Evolutionary conservation across 345 rosid species (phyloP).

Genomic region (Aquilaria yunnanensis): DNA sequence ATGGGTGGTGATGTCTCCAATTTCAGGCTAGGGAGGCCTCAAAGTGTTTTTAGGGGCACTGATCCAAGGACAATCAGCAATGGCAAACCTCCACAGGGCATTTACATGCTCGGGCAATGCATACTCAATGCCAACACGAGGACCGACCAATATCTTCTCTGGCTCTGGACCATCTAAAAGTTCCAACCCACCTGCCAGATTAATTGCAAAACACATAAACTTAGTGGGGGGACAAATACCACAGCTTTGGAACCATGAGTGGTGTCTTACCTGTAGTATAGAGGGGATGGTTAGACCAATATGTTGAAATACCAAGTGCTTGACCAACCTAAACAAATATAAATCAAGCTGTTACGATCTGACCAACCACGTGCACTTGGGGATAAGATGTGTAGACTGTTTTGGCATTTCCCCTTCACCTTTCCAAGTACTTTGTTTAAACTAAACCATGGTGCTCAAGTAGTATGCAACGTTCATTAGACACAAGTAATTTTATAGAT

Average conservation of each 20-base stretch:
- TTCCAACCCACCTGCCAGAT: constrained; percentile 61
- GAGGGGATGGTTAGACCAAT: constrained; percentile 89
- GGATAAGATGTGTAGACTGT: no score
- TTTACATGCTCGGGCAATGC: constrained; percentile 70
- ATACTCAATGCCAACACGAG: constrained; percentile 91
- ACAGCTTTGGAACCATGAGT: neutral
- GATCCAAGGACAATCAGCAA: constrained; percentile 78
- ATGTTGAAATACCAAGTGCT: constrained; percentile 83
- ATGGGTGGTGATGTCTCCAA: neutral
- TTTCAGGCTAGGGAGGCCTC: constrained; percentile 29
- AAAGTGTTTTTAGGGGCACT: constrained; percentile 93
- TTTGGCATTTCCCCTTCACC: no score
- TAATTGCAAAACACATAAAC: constrained; percentile 7
- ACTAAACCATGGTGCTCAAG: no score
- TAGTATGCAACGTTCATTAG: no score
- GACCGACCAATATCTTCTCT: constrained; percentile 60
- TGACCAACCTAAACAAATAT: constrained; percentile 64
- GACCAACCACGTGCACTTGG: no score
- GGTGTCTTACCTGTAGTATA: constrained; percentile 63
- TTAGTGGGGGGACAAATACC: neutral
- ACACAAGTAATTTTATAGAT: no score
- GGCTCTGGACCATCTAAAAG: constrained; percentile 79
- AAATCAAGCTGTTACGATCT: neutral
- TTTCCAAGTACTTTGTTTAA: no score
- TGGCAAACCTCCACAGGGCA: constrained; percentile 92